These are phyloP conservation scores for Aspergillus pseudotamarii DNA, from an alignment of 2,329 filamentous ascomycete genomes.

Conservation along the genomic window DNA sequence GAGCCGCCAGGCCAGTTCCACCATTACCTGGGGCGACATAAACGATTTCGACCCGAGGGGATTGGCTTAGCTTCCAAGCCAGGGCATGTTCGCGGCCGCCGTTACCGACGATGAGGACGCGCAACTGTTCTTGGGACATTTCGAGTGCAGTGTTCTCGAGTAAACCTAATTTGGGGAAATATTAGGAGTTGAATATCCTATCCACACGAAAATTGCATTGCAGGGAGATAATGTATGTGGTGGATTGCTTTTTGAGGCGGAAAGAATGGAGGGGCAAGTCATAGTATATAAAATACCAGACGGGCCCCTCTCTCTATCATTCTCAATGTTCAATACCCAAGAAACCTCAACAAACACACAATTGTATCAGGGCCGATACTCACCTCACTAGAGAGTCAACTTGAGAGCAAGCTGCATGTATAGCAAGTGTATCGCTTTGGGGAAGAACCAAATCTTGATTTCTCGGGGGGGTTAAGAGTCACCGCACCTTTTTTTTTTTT, in stretches of 20 bases:
- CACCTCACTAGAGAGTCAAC: conserved; percentile 22
- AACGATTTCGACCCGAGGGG: conserved; percentile 75
- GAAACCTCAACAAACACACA: not conserved
- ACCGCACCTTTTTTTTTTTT: conserved; percentile 10
- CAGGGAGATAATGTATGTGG: not conserved
- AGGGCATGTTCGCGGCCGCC: conserved; percentile 93
- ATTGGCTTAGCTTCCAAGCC: conserved; percentile 91
- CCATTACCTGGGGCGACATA: conserved; percentile 76
- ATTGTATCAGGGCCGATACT: conserved; percentile 8
- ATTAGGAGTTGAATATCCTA: not conserved
- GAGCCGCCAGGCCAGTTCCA: conserved; percentile 66
- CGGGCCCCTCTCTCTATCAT: conserved; percentile 14
- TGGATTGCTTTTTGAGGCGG: not conserved
- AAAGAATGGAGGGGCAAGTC: conserved; percentile 11
- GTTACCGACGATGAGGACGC: conserved; percentile 85
- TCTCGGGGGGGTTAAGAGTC: not conserved
- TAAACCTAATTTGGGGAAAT: conserved; percentile 15
- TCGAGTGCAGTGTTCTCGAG: conserved; percentile 23
- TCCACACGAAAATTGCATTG: not conserved
- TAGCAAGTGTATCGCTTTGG: not conserved
- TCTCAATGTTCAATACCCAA: not conserved
- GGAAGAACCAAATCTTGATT: conserved; percentile 3
- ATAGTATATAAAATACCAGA: not conserved
- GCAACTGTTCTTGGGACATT: conserved; percentile 55
- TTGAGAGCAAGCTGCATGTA: conserved; percentile 17